Conservation (phyloP, 306 rosid genomes). For the Herpetospermum pedunculosum region DNA sequence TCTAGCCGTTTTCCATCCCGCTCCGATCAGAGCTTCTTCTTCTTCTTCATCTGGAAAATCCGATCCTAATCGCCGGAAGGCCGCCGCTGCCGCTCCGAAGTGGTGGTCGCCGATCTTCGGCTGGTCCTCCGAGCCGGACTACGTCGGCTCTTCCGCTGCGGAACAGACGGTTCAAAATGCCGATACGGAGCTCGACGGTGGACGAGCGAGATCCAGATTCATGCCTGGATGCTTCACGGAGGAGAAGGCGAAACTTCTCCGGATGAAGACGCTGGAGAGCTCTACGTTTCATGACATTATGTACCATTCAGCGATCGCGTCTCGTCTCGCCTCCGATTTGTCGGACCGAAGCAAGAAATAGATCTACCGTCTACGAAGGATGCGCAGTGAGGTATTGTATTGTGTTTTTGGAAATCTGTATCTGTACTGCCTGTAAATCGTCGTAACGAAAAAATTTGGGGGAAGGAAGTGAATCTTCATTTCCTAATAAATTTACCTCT, state of each 20-base stretch:
- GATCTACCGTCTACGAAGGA: not conserved
- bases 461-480: not conserved
- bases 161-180: not conserved
- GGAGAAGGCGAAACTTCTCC: conserved; percentile 56
- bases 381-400: conserved; percentile 2
- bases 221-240: conserved; percentile 52
- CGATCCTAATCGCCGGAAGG: conserved; percentile 24
- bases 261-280: conserved; percentile 46
- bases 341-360: conserved; percentile 20
- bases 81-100: conserved; percentile 22
- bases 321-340: conserved; percentile 56
- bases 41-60: conserved; percentile 13
- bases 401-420: conserved; percentile 6
- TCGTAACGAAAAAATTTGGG: conserved; percentile 15
- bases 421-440: conserved; percentile 18
- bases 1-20: conserved; percentile 22
- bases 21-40: conserved; percentile 25
- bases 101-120: conserved; percentile 72
- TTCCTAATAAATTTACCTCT: not conserved
- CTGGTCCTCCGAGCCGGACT: conserved; percentile 51
- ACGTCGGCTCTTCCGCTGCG: conserved; percentile 15
- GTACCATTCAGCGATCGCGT: conserved; percentile 75
- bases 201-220: conserved; percentile 21
- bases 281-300: conserved; percentile 60
- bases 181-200: conserved; percentile 5